A percentile compares a stretch with the other conserved stretches of the same genome.
Evolutionary conservation across 1,139 yeast genomes (phyloP).

Genomic region (Geotrichum restrictum): DNA sequence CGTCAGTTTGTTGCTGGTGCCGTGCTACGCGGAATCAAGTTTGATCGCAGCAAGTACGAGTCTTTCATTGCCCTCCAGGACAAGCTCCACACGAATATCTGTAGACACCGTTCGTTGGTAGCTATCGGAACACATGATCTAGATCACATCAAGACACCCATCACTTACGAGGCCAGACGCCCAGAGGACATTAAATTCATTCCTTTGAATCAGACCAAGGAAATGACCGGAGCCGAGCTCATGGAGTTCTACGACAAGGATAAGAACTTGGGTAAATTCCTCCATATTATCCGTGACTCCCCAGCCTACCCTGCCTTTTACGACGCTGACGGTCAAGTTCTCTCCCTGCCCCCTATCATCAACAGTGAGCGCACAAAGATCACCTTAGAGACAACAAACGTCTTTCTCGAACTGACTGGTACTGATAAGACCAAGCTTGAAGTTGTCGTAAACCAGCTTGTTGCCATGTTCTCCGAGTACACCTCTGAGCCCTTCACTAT

Average conservation of each 20-base stretch:
- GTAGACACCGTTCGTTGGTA: conserved; percentile 94
- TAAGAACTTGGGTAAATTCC: conserved; percentile 81
- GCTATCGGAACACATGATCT: conserved; percentile 98
- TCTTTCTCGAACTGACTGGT: conserved; percentile 91
- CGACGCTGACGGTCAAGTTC: conserved; percentile 72
- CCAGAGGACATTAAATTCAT: conserved; percentile 74
- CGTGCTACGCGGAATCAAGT: conserved; percentile 72
- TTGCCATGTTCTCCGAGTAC: conserved; percentile 93
- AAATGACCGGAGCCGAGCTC: conserved; percentile 69
- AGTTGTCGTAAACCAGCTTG: conserved; percentile 83
- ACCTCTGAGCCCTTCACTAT: conserved; percentile 58
- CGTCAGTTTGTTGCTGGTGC: conserved; percentile 97
- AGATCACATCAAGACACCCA: conserved; percentile 68
- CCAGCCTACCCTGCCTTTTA: conserved; percentile 89
- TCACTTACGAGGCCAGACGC: conserved; percentile 79
- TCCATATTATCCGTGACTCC: conserved; percentile 81
- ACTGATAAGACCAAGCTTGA: conserved; percentile 92
- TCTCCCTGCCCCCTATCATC: conserved; percentile 95
- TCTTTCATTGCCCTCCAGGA: conserved; percentile 96
- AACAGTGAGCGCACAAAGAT: conserved; percentile 90
- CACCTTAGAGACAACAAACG: conserved; percentile 74
- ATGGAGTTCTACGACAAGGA: conserved; percentile 90
- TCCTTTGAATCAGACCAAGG: conserved; percentile 82
- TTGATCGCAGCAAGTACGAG: conserved; percentile 80
- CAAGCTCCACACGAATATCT: conserved; percentile 88